Evolutionary conservation across 352 stramenopile genomes (phyloP).

Genomic region (Phytophthora pluvialis): DNA sequence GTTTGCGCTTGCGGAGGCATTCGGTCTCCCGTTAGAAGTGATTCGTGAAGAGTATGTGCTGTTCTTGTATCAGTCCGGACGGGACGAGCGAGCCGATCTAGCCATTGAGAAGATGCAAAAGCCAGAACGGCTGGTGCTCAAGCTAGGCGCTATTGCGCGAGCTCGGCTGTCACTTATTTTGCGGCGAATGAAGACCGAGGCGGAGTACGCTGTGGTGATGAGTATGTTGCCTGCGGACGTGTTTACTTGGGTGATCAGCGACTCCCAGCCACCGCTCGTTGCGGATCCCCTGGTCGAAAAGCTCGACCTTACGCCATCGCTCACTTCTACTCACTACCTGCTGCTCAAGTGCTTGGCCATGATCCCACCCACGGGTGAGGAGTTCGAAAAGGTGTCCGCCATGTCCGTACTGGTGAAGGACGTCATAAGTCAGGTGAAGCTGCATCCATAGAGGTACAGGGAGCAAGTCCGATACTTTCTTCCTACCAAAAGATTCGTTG

Average conservation of each 20-base stretch:
- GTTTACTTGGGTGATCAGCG: constrained; percentile 75
- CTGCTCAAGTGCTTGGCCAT: constrained; percentile 73
- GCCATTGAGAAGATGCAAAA: constrained; percentile 79
- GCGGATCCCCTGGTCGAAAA: constrained; percentile 69
- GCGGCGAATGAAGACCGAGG: constrained; percentile 75
- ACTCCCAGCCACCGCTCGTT: constrained; percentile 56
- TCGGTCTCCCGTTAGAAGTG: constrained; percentile 69
- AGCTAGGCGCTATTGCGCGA: constrained; percentile 71
- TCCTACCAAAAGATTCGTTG: not conserved
- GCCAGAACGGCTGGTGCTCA: constrained; percentile 61
- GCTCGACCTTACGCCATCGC: constrained; percentile 71
- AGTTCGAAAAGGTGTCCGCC: constrained; percentile 72
- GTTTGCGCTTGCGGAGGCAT: constrained; percentile 75
- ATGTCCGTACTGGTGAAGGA: constrained; percentile 89
- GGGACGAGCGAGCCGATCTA: constrained; percentile 72
- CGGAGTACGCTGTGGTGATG: constrained; percentile 83
- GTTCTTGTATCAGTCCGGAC: constrained; percentile 80
- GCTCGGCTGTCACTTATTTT: constrained; percentile 78
- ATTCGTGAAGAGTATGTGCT: constrained; percentile 84
- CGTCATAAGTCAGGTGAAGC: constrained; percentile 74
- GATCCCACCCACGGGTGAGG: constrained; percentile 43
- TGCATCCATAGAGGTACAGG: constrained; percentile 33
- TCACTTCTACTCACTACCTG: constrained; percentile 78
- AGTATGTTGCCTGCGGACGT: constrained; percentile 81
- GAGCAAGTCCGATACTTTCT: constrained; percentile 3